Conservation (phyloP, 2,329 filamentous ascomycete species). For the Pyricularia sp. region DNA sequence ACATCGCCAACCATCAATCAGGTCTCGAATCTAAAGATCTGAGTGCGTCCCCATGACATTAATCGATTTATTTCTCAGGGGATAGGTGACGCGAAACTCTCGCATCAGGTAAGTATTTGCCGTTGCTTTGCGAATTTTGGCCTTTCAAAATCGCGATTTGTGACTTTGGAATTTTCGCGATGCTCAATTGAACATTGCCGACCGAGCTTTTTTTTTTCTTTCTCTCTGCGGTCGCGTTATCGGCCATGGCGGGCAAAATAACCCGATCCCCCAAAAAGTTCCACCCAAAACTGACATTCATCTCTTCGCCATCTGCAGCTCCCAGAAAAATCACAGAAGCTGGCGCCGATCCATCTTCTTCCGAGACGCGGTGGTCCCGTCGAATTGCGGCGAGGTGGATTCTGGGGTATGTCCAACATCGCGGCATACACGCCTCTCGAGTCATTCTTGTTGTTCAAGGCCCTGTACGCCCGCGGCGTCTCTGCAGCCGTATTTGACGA, state of each 20-base stretch:
- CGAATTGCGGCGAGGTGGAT: conserved; percentile 22
- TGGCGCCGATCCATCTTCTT: conserved; percentile 26
- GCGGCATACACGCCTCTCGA: conserved; percentile 24
- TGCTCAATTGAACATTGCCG: neutral
- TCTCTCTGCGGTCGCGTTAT: neutral
- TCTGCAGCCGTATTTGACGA: conserved; percentile 21
- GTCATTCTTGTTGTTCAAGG: conserved; percentile 23
- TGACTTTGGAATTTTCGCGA: neutral
- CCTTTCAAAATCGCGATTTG: neutral
- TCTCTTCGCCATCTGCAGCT: neutral
- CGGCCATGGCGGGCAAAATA: neutral
- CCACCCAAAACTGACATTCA: neutral
- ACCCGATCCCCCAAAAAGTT: neutral
- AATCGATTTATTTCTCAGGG: neutral
- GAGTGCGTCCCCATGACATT: neutral
- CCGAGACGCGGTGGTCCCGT: conserved; percentile 23
- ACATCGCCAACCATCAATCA: neutral
- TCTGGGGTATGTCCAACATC: conserved; percentile 24
- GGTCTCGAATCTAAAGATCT: neutral
- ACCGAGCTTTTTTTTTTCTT: neutral
- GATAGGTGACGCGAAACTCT: neutral
- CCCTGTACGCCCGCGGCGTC: conserved; percentile 19
- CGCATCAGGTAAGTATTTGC: neutral
- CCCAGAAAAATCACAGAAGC: conserved; percentile 13
- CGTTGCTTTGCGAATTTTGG: neutral